Percentiles rank a stretch among this genome's conserved stretches.
Conservation (phyloP, 2,329 filamentous ascomycete genomes). For the Diaporthe australafricana region DNA sequence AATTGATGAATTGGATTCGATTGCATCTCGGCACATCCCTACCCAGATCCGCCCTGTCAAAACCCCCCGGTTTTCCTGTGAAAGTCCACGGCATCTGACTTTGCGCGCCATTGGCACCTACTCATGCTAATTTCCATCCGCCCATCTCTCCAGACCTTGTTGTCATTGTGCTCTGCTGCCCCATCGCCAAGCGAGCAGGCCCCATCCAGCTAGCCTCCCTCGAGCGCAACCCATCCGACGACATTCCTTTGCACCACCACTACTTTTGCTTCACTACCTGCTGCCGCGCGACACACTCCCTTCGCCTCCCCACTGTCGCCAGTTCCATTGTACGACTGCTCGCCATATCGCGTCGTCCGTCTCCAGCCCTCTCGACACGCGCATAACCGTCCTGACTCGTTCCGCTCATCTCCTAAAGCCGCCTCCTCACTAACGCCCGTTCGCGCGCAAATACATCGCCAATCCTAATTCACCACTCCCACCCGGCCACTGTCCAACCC, state of each 20-base stretch:
- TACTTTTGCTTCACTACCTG: not conserved
- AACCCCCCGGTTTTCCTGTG: not conserved
- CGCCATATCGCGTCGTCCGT: not conserved
- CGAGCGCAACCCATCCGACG: slow-evolving; percentile 19
- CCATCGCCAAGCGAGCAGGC: slow-evolving; percentile 1
- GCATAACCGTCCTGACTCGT: slow-evolving; percentile 3
- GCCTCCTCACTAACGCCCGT: not conserved
- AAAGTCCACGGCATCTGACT: slow-evolving; percentile 5
- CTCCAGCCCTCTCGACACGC: not conserved
- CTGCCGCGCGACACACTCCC: slow-evolving; percentile 12
- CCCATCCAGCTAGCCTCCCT: slow-evolving; percentile 23
- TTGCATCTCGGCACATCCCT: slow-evolving; percentile 24
- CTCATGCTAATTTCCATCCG: slow-evolving; percentile 22
- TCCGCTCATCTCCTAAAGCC: not conserved
- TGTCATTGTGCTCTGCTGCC: slow-evolving; percentile 11
- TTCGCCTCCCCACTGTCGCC: not conserved
- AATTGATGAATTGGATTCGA: slow-evolving; percentile 9
- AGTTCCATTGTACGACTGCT: not conserved
- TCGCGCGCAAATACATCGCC: not conserved
- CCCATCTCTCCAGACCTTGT: slow-evolving; percentile 6
- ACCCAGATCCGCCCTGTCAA: slow-evolving; percentile 10
- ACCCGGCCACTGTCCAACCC: not conserved
- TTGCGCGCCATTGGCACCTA: slow-evolving; percentile 12
- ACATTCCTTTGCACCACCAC: slow-evolving; percentile 20
- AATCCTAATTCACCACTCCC: not conserved